Percentiles rank a stretch among this genome's conserved stretches.
phyloP scores from a whole-genome alignment of 257 asterid species.

The Fraxinus excelsior region DNA sequence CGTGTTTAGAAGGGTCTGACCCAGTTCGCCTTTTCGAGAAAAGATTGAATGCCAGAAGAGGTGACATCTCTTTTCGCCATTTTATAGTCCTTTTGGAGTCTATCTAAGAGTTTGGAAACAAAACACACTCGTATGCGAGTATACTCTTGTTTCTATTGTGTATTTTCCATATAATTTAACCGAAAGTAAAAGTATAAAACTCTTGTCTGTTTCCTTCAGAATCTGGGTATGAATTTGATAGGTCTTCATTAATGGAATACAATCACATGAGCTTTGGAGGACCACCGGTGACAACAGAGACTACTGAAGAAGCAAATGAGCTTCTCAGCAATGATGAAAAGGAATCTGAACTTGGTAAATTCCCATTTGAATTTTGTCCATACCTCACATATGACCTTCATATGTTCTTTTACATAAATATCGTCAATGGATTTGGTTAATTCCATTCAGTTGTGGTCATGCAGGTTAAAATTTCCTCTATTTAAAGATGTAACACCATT shows the following conservation, averaged over 20 bases:
- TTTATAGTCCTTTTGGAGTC: not conserved
- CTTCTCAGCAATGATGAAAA: conserved; percentile 51
- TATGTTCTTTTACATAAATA: not conserved
- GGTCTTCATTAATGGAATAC: conserved; percentile 52
- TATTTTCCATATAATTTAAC: not conserved
- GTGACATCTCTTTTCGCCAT: conserved; percentile 25
- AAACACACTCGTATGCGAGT: not conserved
- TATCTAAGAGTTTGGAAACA: not conserved
- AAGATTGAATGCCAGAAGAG: conserved; percentile 65
- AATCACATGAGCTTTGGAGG: conserved; percentile 97
- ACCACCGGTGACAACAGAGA: conserved; percentile 67
- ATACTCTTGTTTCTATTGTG: not conserved
- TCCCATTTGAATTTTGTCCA: not conserved
- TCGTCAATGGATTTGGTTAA: too few relatives aligned
- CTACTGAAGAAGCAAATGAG: conserved; percentile 74
- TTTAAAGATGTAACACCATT: too few relatives aligned
- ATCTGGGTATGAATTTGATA: conserved; percentile 62
- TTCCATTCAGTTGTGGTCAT: too few relatives aligned
- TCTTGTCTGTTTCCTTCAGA: conserved; percentile 41
- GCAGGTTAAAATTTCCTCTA: too few relatives aligned
- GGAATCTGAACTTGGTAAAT: conserved; percentile 74
- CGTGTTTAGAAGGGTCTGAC: conserved; percentile 93
- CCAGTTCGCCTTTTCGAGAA: conserved; percentile 85
- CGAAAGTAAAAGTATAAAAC: not conserved
- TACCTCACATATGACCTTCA: not conserved